Conservation (phyloP, 2,329 filamentous ascomycete species). For the Paradendryphiella salina region DNA sequence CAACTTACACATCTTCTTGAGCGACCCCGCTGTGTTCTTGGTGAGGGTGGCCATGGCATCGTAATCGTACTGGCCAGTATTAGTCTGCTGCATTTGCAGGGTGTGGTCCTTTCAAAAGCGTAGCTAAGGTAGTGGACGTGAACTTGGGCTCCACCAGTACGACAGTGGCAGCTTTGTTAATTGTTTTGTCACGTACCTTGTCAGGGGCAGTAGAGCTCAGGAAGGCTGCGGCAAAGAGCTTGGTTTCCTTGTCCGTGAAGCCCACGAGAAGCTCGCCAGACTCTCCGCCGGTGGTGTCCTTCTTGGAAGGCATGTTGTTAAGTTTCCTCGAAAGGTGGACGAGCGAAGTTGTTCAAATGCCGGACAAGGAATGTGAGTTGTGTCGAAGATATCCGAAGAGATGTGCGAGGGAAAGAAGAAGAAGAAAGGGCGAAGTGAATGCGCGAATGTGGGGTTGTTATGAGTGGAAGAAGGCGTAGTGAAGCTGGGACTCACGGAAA, state of each 20-base stretch:
- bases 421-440: neutral
- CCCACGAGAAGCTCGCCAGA: constrained; percentile 17
- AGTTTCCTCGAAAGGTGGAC: neutral
- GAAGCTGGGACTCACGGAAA: constrained; percentile 7
- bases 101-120: too few relatives aligned
- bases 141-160: neutral
- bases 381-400: neutral
- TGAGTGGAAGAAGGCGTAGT: constrained; percentile 4
- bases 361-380: neutral
- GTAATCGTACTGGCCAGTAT: constrained; percentile 32
- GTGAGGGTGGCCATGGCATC: constrained; percentile 35
- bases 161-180: neutral
- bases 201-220: constrained; percentile 30
- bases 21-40: constrained; percentile 34
- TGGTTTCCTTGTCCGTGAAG: constrained; percentile 33
- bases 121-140: too few relatives aligned
- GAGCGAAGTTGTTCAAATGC: neutral
- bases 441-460: constrained; percentile 5
- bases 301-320: constrained; percentile 35
- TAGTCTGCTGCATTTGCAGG: neutral
- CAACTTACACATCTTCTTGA: constrained; percentile 39
- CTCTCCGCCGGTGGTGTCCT: constrained; percentile 13
- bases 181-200: constrained; percentile 26
- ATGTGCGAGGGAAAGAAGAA: neutral
- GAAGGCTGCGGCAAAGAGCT: constrained; percentile 40